Evolutionary conservation across 495 filamentous ascomycete genomes (phyloP), one percentile per base, ranked within the genome.

Genomic region (Aspergillus kassunensis): DNA sequence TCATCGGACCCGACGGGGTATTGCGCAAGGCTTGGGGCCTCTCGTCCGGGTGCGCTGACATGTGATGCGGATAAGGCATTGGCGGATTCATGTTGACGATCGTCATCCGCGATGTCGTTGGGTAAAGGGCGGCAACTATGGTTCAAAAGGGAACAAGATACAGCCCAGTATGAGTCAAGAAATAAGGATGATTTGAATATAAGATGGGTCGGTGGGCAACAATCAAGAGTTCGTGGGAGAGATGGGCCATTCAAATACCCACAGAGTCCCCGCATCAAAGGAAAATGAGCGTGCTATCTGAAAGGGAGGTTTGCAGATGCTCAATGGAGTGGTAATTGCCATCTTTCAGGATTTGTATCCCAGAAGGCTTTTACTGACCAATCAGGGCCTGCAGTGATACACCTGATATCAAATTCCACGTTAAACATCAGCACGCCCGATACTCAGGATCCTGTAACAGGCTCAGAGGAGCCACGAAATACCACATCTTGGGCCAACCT

Each of bases 71-170:
- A 18, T 33, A 51, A 29, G 54, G 53, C 16, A 55, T 50, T 10
- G 46, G 52, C 2, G 58, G 62, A 45, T 55, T 51, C 30, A 53
- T 40, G 21, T 54, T 52, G 48, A 57, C 42, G 15, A 50, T 29
- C 33, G 49, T 51, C 57, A 60, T 60, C 8, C 39, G 27, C 42
- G 25, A 36, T 35, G 7, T 4, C 20, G 10, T 29, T 10, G 35
- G 12, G 21, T 3, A 49, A 9, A 7, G 37, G n/a, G n/a, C n/a
- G n/a, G n/a, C n/a, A n/a, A n/a, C n/a, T n/a, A n/a, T n/a, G n/a
- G n/a, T n/a, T n/a, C n/a, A n/a, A n/a, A n/a, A n/a, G 23, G 34
- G 9, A 35, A 52, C 4, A 5, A 34, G 30, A 19, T 20, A 18
- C 2, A 45, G 40, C 21, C 7, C 11, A 27, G 6, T 8, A 5